Evolutionary conservation across 345 rosid genomes (phyloP), one percentile per base, ranked within the genome.

Genomic region (Nephelium lappaceum): DNA sequence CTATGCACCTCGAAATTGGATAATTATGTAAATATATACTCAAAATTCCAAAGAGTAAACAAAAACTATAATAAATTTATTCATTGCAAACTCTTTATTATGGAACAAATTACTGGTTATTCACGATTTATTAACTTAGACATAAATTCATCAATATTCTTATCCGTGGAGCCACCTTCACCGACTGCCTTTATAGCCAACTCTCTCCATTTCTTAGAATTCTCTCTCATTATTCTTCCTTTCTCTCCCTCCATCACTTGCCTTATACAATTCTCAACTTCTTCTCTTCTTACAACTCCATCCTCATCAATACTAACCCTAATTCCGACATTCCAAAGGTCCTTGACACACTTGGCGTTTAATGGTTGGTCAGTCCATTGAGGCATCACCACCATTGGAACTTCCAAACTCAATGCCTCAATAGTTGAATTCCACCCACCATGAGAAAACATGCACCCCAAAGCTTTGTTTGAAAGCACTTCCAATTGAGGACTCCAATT

Each of bases 361-460:
- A 76, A 38, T 0, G 68, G 79, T 25, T 83, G 79, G 25, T 83
- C 83, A 16, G 69, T 83, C 86, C 86, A 83, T 11, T 43, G 67
- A 9, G 81, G 81, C 83, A 77, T 74, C 4, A 67, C 69, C 74
- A 83, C 74, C 81, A 77, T 80, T 6, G 83, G 81, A 53, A 83
- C 83, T 11, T 61, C 86, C 63, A 80, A 64, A 23, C 83, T 80
- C 63, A 80, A 16, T 1, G 81, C 86, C 61, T 83, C 86, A 6
- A 80, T 55, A 8, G 83, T 83, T 7, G 83, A 83, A 69, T 77
- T 77, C 86, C 81, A 83, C 15, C 86, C 83, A n/a, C 63, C 72
- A 15, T 80, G 81, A 1, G 81, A 45, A 0, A 80, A 21, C 66
- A 83, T 71, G 9, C 81, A 80, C 8, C 82, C 86, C 5, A 74